Percentiles rank a stretch among this genome's conserved stretches.
These are phyloP conservation scores for Cercospora janseana DNA, from an alignment of 2,329 filamentous ascomycete species.

Conservation along the genomic window DNA sequence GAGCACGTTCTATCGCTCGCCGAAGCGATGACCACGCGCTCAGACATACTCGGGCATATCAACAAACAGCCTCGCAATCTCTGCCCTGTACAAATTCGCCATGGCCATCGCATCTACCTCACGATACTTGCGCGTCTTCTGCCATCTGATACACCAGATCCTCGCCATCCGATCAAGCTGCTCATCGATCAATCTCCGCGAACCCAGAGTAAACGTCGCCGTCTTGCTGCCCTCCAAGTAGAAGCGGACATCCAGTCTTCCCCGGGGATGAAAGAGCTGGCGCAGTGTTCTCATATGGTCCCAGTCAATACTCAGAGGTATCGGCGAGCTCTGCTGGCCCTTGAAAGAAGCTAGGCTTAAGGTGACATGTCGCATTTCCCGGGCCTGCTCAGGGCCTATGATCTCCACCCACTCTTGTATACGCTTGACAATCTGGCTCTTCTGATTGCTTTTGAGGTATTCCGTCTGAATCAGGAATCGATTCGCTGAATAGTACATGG, in stretches of 20 bases:
- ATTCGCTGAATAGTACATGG: slow-evolving; percentile 25
- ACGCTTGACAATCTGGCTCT: slow-evolving; percentile 17
- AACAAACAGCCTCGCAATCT: slow-evolving; percentile 21
- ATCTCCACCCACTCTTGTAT: slow-evolving; percentile 15
- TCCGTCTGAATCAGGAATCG: slow-evolving; percentile 26
- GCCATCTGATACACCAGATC: slow-evolving; percentile 21
- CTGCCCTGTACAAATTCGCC: slow-evolving; percentile 21
- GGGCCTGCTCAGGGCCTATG: slow-evolving; percentile 18
- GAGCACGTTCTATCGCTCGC: neutral
- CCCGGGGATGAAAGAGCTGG: slow-evolving; percentile 23
- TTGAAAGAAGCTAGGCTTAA: slow-evolving; percentile 24
- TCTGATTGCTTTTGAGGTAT: slow-evolving; percentile 25
- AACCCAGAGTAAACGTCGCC: slow-evolving; percentile 20
- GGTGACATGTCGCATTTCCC: slow-evolving; percentile 25
- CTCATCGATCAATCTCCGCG: slow-evolving; percentile 12
- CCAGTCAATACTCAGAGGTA: slow-evolving; percentile 21
- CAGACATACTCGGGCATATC: slow-evolving; percentile 24
- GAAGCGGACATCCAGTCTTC: slow-evolving; percentile 20
- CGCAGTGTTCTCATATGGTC: slow-evolving; percentile 20
- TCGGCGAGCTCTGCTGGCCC: slow-evolving; percentile 4
- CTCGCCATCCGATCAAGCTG: slow-evolving; percentile 22
- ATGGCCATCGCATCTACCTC: slow-evolving; percentile 17
- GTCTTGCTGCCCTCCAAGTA: slow-evolving; percentile 22
- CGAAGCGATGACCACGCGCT: too few relatives aligned
- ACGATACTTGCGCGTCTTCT: slow-evolving; percentile 21